Evolutionary conservation across 2,329 filamentous ascomycete species (phyloP).

Genomic region (Incumbomyces delicatus): DNA sequence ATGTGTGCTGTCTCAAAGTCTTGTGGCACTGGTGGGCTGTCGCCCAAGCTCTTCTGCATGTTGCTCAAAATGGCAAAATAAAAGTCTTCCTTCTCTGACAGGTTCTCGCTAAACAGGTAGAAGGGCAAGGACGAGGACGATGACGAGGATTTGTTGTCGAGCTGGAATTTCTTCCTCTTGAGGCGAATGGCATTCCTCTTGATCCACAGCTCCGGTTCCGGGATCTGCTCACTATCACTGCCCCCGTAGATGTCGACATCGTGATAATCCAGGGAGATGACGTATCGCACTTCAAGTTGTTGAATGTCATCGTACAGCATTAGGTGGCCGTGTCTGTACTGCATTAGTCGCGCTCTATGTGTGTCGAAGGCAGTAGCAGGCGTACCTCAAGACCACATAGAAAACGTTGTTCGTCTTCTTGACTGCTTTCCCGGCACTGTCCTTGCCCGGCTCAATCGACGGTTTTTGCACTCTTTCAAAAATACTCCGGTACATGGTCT

Average conservation of each 20-base stretch:
- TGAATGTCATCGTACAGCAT: conserved; percentile 97
- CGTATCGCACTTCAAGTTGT: conserved; percentile 90
- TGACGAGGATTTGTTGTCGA: conserved; percentile 38
- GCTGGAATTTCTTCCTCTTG: conserved; percentile 50
- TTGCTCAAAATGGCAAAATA: conserved; percentile 86
- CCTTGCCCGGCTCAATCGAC: conserved; percentile 44
- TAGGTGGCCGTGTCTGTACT: conserved; percentile 66
- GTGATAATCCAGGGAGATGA: conserved; percentile 85
- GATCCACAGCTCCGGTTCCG: conserved; percentile 90
- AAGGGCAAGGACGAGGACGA: conserved; percentile 72
- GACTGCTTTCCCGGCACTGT: conserved; percentile 31
- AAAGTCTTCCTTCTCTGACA: conserved; percentile 95
- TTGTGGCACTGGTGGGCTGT: conserved; percentile 57
- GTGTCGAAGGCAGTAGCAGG: background rate
- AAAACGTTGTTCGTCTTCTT: conserved; percentile 73
- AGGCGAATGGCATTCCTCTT: conserved; percentile 85
- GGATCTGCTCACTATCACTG: conserved; percentile 55
- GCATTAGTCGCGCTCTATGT: conserved; percentile 26
- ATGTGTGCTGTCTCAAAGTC: conserved; percentile 78
- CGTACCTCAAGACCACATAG: conserved; percentile 63
- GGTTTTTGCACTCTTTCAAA: conserved; percentile 68
- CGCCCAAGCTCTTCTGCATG: conserved; percentile 56
- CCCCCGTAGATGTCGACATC: conserved; percentile 76
- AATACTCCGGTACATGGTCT: conserved; percentile 93
- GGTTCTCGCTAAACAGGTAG: conserved; percentile 88